phyloP scores from a whole-genome alignment of 1,139 yeast species.

The Candida glucosophila region DNA sequence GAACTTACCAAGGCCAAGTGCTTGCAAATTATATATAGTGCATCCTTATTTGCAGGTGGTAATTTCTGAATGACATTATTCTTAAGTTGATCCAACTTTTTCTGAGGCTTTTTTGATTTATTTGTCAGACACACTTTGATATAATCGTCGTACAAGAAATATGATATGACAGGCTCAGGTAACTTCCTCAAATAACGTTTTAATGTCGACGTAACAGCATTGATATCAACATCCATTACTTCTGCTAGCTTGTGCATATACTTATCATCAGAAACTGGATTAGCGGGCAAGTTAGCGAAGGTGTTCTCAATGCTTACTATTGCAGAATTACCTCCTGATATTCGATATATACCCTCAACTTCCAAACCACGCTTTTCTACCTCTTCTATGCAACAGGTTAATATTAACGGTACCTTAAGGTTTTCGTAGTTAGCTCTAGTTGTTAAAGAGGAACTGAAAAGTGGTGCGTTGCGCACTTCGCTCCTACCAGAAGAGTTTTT shows the following conservation, averaged over 20 bases:
- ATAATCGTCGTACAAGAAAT: conserved; percentile 55
- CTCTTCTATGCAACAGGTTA: conserved; percentile 66
- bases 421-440: conserved; percentile 55
- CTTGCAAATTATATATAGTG: conserved; percentile 46
- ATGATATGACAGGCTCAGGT: conserved; percentile 81
- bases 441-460: conserved; percentile 46
- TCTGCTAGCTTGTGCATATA: conserved; percentile 36
- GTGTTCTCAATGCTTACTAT: conserved; percentile 49
- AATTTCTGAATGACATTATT: conserved; percentile 27
- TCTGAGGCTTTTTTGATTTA: conserved; percentile 22
- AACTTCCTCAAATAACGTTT: conserved; percentile 79
- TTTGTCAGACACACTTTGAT: conserved; percentile 35
- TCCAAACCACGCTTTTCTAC: conserved; percentile 69
- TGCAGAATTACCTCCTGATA: conserved; percentile 81
- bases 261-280: conserved; percentile 23
- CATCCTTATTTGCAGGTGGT: conserved; percentile 61
- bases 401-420: conserved; percentile 56
- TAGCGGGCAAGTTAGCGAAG: conserved; percentile 24
- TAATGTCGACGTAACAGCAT: conserved; percentile 79
- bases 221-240: conserved; percentile 58
- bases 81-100: conserved; percentile 20
- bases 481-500: conserved; percentile 4
- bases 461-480: conserved; percentile 16
- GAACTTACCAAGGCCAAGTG: conserved; percentile 57
- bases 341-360: conserved; percentile 82